Conservation (phyloP, 148 eudicot species). For the Suaeda aralocaspica region DNA sequence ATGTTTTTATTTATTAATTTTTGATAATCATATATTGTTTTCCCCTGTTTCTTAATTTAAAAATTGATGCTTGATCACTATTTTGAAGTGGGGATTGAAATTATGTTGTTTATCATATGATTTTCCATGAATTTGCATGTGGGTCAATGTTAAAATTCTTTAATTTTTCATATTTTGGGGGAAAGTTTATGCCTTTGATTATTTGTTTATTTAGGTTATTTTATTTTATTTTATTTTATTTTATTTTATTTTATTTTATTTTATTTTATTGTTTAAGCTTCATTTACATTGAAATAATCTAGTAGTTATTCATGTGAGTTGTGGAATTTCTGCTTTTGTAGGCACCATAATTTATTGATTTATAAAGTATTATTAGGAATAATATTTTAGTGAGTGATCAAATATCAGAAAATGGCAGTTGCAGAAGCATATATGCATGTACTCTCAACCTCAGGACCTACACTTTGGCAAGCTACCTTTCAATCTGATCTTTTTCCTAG, state of each 20-base stretch:
- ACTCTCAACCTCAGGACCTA: constrained; percentile 20
- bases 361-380: background rate
- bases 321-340: constrained; percentile 11
- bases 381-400: background rate
- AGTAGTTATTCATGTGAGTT: constrained; percentile 12
- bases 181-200: background rate
- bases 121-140: background rate
- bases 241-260: background rate
- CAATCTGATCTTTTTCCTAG: constrained; percentile 11
- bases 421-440: constrained; percentile 19
- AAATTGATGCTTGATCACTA: background rate
- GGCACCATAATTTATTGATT: constrained; percentile 15
- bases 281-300: background rate
- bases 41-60: background rate
- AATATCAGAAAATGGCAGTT: constrained; percentile 25
- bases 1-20: background rate
- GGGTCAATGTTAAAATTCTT: background rate
- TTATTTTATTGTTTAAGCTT: background rate
- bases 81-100: background rate
- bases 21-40: background rate
- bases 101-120: background rate
- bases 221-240: background rate
- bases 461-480: constrained; percentile 11
- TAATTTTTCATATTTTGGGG: background rate
- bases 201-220: too few species aligned